A percentile compares a stretch with the other conserved stretches of the same genome.
Evolutionary conservation across 1,284 basidiomycete genomes (phyloP).

Genomic region (Cutaneotrichosporon cavernicola): DNA sequence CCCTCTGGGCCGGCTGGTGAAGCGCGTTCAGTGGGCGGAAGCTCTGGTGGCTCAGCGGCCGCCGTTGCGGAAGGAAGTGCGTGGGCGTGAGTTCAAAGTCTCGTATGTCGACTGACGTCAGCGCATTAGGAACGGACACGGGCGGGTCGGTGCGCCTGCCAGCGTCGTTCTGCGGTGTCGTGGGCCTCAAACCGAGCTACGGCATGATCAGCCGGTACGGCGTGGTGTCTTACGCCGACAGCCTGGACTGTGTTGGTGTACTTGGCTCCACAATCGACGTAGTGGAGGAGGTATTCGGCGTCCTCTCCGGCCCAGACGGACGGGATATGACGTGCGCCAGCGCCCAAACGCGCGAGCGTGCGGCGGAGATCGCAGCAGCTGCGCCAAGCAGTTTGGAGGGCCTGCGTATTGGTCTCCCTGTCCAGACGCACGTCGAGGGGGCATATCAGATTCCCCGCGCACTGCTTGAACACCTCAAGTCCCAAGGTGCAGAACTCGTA

Average conservation of each 20-base stretch:
- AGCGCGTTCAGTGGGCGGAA: conserved; percentile 64
- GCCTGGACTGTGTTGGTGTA: conserved; percentile 89
- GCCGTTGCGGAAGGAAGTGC: conserved; percentile 64
- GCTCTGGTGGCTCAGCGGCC: conserved; percentile 56
- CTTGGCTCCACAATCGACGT: conserved; percentile 62
- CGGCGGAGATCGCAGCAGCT: not conserved
- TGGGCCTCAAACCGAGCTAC: conserved; percentile 92
- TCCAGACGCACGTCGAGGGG: conserved; percentile 33
- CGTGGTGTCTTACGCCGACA: conserved; percentile 89
- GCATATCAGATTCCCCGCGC: conserved; percentile 36
- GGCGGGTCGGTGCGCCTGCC: conserved; percentile 92
- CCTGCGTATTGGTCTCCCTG: conserved; percentile 43
- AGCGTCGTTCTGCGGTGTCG: conserved; percentile 88
- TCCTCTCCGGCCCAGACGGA: conserved; percentile 65
- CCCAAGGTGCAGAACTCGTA: conserved; percentile 66
- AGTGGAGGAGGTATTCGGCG: conserved; percentile 62
- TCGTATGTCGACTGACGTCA: conserved; percentile 42
- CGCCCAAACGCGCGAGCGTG: conserved; percentile 52
- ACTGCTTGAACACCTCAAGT: conserved; percentile 58
- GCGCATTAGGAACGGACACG: conserved; percentile 90
- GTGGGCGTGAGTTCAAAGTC: conserved; percentile 62
- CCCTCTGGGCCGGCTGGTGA: conserved; percentile 58
- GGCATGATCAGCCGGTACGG: conserved; percentile 90
- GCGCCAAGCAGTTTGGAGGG: conserved; percentile 23
- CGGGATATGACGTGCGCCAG: conserved; percentile 75